phyloP scores from a whole-genome alignment of 768 basidiomycete species.

The Boletus rubescentipes region DNA sequence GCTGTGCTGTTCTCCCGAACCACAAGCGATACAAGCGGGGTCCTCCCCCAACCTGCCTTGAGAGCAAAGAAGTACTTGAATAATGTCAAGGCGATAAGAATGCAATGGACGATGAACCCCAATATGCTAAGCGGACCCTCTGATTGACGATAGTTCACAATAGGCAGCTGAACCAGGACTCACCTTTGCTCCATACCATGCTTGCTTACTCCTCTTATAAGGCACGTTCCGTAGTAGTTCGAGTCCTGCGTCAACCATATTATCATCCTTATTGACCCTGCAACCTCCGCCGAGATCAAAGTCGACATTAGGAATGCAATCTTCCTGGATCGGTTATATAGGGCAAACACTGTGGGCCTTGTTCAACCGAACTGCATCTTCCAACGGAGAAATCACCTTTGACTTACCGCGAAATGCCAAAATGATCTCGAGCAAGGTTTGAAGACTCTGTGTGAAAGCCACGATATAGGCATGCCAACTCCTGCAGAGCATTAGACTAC shows the following conservation, averaged over 20 bases:
- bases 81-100: conserved; percentile 14
- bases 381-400: not conserved
- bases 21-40: conserved; percentile 21
- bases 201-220: not conserved
- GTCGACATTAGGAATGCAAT: conserved; percentile 6
- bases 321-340: conserved; percentile 18
- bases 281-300: conserved; percentile 7
- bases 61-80: conserved; percentile 18
- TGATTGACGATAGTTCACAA: not conserved
- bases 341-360: conserved; percentile 13
- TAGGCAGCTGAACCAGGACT: not conserved
- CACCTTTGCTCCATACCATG: conserved; percentile 11
- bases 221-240: conserved; percentile 14
- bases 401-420: conserved; percentile 18
- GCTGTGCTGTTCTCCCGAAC: conserved; percentile 15
- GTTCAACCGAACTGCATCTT: not conserved
- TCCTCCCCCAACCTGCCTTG: conserved; percentile 17
- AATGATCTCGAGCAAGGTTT: conserved; percentile 15
- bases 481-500: conserved; percentile 5
- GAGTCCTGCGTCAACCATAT: not conserved
- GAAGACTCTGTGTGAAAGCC: conserved; percentile 3
- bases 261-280: not conserved
- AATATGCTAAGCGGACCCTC: conserved; percentile 7
- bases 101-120: conserved; percentile 13
- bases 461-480: conserved; percentile 11